A percentile compares a stretch with the other conserved stretches of the same genome.
Conservation (phyloP, 805 yeast species). For the Candida montana region DNA sequence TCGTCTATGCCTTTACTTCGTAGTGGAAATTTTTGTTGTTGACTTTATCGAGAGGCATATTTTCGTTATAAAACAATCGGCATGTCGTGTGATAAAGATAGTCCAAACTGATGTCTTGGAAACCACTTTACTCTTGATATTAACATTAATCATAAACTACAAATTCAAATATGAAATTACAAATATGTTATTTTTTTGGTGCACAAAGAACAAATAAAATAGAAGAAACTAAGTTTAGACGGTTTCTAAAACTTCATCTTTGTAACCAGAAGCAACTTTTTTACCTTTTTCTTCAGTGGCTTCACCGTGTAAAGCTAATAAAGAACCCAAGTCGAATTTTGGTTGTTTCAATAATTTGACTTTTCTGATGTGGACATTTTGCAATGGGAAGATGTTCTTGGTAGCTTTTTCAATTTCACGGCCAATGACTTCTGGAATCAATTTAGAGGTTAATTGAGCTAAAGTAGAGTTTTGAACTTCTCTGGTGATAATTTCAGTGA, state of each 20-base stretch:
- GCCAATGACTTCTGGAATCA: constrained; percentile 98
- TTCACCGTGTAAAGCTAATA: constrained; percentile 97
- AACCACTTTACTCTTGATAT: no score
- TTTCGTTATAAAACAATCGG: no score
- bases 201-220: constrained; percentile 12
- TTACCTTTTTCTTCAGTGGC: constrained; percentile 94
- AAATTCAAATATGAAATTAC: constrained; percentile 4
- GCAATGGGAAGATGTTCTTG: constrained; percentile 92
- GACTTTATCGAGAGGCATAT: no score
- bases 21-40: no score
- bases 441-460: constrained; percentile 94
- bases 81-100: no score
- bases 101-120: no score
- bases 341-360: constrained; percentile 98
- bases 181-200: constrained; percentile 11
- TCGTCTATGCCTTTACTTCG: no score
- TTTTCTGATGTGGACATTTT: constrained; percentile 98
- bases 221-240: constrained; percentile 48
- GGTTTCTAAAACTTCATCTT: constrained; percentile 96
- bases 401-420: constrained; percentile 98
- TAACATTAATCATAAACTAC: no score
- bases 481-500: constrained; percentile 92
- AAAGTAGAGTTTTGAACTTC: constrained; percentile 93
- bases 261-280: constrained; percentile 92
- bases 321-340: constrained; percentile 95